Conservation (phyloP, 1,284 basidiomycete genomes). For the Ceratobasidium sp. region DNA sequence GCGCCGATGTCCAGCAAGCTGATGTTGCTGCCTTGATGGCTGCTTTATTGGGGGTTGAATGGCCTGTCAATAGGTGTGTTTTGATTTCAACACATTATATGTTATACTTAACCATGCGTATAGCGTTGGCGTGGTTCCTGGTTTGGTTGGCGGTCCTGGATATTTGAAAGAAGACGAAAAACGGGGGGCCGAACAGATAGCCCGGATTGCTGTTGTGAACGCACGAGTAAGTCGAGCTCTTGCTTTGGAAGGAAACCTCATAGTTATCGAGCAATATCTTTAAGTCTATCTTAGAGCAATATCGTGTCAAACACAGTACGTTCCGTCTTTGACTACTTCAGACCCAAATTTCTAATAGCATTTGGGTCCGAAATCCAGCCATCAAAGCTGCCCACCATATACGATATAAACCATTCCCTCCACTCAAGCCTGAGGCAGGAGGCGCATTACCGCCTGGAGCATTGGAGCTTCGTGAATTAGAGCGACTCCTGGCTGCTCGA, state of each 20-base stretch:
- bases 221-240: conserved; percentile 60
- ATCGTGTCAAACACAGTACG: conserved; percentile 78
- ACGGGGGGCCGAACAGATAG: conserved; percentile 58
- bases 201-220: conserved; percentile 74
- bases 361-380: conserved; percentile 57
- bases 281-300: conserved; percentile 81
- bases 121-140: conserved; percentile 35
- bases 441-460: conserved; percentile 52
- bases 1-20: conserved; percentile 85
- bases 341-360: conserved; percentile 5
- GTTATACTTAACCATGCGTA: background rate
- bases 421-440: conserved; percentile 53
- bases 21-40: conserved; percentile 86
- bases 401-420: conserved; percentile 69
- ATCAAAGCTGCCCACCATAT: conserved; percentile 68
- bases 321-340: background rate
- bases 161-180: conserved; percentile 59
- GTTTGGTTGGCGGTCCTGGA: conserved; percentile 58
- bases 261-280: background rate
- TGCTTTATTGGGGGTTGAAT: conserved; percentile 72
- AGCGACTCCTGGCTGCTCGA: conserved; percentile 49
- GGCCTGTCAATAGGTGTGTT: conserved; percentile 82
- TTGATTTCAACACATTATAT: conserved; percentile 65
- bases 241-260: background rate
- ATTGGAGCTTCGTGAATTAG: conserved; percentile 61